Evolutionary conservation across 148 eudicot species (phyloP).

Genomic region (Fagopyrum tataricum): DNA sequence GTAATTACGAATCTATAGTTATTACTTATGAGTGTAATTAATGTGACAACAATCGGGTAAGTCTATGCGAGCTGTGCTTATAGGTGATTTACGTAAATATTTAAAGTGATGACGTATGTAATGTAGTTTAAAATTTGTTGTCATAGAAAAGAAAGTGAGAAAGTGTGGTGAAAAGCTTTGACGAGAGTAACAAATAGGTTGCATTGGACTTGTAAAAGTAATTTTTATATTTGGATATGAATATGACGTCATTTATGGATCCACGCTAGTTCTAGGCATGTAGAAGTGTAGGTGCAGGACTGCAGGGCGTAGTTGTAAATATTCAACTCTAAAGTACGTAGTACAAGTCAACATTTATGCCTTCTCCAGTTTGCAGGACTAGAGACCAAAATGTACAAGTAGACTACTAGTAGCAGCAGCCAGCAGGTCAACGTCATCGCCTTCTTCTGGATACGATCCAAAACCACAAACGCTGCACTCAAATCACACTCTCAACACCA

Average conservation of each 20-base stretch:
- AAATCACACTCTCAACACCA: not conserved
- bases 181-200: not conserved
- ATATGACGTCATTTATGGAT: not conserved
- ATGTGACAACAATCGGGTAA: too few relatives aligned
- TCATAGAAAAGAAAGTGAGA: not conserved
- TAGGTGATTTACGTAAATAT: too few relatives aligned
- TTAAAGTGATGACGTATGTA: too few relatives aligned
- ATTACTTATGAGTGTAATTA: too few relatives aligned
- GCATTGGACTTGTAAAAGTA: constrained; percentile 1
- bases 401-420: not conserved
- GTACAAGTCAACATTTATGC: constrained; percentile 4
- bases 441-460: constrained; percentile 5
- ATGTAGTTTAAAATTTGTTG: too few relatives aligned
- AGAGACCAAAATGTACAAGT: not conserved
- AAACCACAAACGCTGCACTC: not conserved
- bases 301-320: not conserved
- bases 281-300: not conserved
- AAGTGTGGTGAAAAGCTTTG: not conserved
- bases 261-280: not conserved
- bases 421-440: not conserved
- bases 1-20: too few relatives aligned
- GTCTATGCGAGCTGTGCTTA: too few relatives aligned
- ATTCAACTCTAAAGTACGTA: not conserved
- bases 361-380: not conserved
- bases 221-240: too few relatives aligned